These are phyloP conservation scores for Phytophthora rubi DNA, from an alignment of 352 stramenopile species.

Conservation along the genomic window DNA sequence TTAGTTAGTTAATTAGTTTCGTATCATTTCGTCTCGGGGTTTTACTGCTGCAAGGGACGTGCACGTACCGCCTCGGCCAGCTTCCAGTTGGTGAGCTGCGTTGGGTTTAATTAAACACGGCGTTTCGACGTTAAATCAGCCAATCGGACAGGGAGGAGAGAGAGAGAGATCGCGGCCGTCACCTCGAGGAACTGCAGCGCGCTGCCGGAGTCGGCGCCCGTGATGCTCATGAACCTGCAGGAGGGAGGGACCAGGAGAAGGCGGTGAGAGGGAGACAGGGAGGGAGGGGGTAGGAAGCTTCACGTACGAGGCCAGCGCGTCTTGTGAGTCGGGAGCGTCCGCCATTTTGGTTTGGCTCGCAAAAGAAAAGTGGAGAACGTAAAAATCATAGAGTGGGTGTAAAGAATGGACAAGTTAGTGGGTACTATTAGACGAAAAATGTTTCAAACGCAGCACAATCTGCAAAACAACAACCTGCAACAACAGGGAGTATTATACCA, in stretches of 20 bases:
- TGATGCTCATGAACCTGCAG: constrained; percentile 88
- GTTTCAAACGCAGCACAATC: too few species aligned
- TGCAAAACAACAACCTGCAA: too few species aligned
- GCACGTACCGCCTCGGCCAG: constrained; percentile 69
- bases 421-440: too few species aligned
- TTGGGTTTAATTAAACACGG: too few species aligned
- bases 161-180: background rate
- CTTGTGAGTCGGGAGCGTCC: constrained; percentile 34
- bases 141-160: background rate
- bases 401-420: background rate
- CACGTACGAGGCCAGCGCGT: constrained; percentile 56
- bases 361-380: background rate
- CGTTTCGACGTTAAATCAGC: too few species aligned
- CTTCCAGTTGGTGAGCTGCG: constrained; percentile 78
- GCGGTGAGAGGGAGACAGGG: background rate
- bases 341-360: constrained; percentile 16
- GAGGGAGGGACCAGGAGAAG: background rate
- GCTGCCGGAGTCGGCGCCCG: constrained; percentile 66
- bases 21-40: too few species aligned
- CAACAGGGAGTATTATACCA: too few species aligned
- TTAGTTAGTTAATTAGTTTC: too few species aligned
- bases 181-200: constrained; percentile 82
- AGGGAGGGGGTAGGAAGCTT: background rate
- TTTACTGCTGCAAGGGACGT: too few species aligned
- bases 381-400: background rate